Evolutionary conservation across 306 rosid species (phyloP).

Genomic region (Alnus rubra): DNA sequence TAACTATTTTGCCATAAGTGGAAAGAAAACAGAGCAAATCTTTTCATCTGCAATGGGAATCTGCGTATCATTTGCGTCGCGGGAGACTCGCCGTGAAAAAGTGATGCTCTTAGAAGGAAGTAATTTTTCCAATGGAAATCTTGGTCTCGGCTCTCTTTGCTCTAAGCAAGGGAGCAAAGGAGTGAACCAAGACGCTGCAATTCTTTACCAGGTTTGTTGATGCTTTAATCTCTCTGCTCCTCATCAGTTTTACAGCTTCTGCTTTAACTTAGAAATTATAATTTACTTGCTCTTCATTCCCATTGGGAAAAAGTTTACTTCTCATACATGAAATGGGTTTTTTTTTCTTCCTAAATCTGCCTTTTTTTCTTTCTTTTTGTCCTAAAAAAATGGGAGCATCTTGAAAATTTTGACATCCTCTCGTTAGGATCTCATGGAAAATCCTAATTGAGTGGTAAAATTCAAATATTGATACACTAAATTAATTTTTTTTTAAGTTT

Average conservation of each 20-base stretch:
- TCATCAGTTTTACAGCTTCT: not conserved
- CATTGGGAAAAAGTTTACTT: not conserved
- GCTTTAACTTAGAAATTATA: not conserved
- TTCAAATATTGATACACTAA: too few species aligned
- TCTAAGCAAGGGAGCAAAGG: slow-evolving; percentile 68
- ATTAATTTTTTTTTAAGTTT: too few species aligned
- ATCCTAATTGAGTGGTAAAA: too few species aligned
- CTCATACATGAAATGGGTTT: not conserved
- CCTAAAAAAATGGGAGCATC: too few species aligned
- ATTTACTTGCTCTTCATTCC: not conserved
- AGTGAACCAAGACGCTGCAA: slow-evolving; percentile 74
- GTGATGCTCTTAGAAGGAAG: slow-evolving; percentile 30
- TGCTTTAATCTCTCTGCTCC: not conserved
- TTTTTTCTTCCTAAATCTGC: too few species aligned
- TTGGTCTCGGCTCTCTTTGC: slow-evolving; percentile 41
- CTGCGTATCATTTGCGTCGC: slow-evolving; percentile 57
- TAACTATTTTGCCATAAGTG: slow-evolving; percentile 4
- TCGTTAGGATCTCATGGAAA: too few species aligned
- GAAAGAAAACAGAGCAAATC: not conserved
- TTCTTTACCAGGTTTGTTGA: slow-evolving; percentile 52
- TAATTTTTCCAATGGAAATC: slow-evolving; percentile 17
- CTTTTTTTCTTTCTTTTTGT: too few species aligned
- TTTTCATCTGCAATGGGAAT: slow-evolving; percentile 53
- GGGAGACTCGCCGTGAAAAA: slow-evolving; percentile 50
- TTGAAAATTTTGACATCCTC: too few species aligned